These are phyloP conservation scores for Kappamyces sp. DNA, from an alignment of 192 early-diverging fungal genomes.

Conservation along the genomic window DNA sequence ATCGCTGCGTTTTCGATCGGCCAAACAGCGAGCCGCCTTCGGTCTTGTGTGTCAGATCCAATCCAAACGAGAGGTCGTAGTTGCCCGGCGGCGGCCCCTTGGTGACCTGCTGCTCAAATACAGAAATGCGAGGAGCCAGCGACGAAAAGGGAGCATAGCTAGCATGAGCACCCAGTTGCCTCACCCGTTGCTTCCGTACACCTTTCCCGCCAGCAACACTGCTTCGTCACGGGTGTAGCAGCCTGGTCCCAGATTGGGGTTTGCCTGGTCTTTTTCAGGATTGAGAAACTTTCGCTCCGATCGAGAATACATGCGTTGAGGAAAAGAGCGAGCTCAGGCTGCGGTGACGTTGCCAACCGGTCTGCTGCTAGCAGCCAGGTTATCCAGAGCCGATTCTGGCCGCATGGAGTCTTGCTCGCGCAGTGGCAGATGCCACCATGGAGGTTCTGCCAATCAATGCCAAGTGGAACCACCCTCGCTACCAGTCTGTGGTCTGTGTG, in stretches of 20 bases:
- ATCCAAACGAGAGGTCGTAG: constrained; percentile 28
- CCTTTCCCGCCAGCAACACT: constrained; percentile 37
- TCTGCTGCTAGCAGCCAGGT: no score
- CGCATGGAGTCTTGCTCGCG: no score
- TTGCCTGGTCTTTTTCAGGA: constrained; percentile 42
- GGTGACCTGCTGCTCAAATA: constrained; percentile 36
- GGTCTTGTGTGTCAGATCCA: constrained; percentile 26
- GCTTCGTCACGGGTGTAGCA: constrained; percentile 43
- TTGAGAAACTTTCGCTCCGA: constrained; percentile 40
- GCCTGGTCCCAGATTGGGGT: constrained; percentile 49
- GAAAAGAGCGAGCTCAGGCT: no score
- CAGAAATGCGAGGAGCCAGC: constrained; percentile 38
- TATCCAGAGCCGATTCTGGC: no score
- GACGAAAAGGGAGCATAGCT: constrained; percentile 51
- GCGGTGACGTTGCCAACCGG: no score
- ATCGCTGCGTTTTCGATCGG: constrained; percentile 32
- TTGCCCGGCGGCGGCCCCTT: constrained; percentile 43
- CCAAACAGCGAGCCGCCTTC: constrained; percentile 43
- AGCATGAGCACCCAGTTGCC: not conserved
- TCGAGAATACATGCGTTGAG: constrained; percentile 39
- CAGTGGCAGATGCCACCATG: no score
- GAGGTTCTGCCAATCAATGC: no score
- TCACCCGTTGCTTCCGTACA: constrained; percentile 37
- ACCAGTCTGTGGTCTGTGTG: no score
- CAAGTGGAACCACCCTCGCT: no score